Conservation (phyloP, 371 early-diverging fungal species). For the Dinochytrium kinnereticum region DNA sequence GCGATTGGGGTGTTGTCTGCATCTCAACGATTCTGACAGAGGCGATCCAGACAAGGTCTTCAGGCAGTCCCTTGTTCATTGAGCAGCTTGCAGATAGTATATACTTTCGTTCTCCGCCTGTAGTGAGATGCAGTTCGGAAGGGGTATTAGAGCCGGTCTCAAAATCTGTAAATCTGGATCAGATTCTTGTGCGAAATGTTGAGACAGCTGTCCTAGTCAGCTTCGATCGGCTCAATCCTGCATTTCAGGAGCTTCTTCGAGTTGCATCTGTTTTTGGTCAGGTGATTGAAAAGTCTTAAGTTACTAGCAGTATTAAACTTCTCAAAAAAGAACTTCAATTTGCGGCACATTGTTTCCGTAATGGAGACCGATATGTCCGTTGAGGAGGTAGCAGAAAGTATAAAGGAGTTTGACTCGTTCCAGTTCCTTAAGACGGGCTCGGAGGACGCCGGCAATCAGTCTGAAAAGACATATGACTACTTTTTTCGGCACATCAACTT, state of each 20-base stretch:
- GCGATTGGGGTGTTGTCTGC: constrained; percentile 22
- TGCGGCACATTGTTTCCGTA: constrained; percentile 26
- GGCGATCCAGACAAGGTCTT: constrained; percentile 26
- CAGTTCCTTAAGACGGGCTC: constrained; percentile 17
- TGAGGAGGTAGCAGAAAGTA: constrained; percentile 25
- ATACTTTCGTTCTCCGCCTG: constrained; percentile 27
- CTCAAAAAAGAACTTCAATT: constrained; percentile 20
- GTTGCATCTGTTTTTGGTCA: constrained; percentile 21
- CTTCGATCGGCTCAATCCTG: constrained; percentile 9
- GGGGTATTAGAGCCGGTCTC: constrained; percentile 21
- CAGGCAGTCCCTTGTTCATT: constrained; percentile 33
- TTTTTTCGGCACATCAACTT: constrained; percentile 22
- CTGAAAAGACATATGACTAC: constrained; percentile 4
- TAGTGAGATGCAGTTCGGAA: constrained; percentile 22
- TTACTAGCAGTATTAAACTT: neutral
- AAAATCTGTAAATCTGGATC: constrained; percentile 25
- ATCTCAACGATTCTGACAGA: constrained; percentile 21
- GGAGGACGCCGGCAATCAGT: neutral
- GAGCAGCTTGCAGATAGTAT: constrained; percentile 36
- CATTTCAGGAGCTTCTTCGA: constrained; percentile 16
- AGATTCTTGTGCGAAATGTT: constrained; percentile 31
- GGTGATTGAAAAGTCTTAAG: too few species aligned
- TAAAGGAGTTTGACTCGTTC: constrained; percentile 23
- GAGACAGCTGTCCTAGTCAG: constrained; percentile 23
- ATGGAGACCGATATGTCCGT: constrained; percentile 21